Evolutionary conservation across 2,329 filamentous ascomycete species (phyloP), one percentile per base, ranked within the genome.

Genomic region (Thelonectria discophora): DNA sequence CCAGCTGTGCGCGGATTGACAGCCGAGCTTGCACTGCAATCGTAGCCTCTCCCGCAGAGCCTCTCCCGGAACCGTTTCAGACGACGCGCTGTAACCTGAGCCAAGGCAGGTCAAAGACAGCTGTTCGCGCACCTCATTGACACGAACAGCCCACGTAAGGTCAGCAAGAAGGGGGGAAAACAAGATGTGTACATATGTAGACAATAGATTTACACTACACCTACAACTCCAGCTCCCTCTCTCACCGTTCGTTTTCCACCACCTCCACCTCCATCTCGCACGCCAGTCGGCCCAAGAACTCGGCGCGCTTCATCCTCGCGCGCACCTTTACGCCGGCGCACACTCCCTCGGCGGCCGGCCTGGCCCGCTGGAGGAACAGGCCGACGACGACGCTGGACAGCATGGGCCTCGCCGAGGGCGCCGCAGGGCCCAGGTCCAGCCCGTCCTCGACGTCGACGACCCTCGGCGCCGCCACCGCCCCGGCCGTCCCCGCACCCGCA

Each of bases 381-480:
- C 70, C 69, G 21, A 71, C 58, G 40, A 71, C 69, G n/a, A 64
- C 69, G 52, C 55, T 64, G 13, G 67, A 55, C 15, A 61, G 60
- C 37, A 71, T 55, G 12, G 64, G 55, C 21, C 60, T 37, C 11
- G 37, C 51, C 5, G 50, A 21, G 21, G 45, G 43, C 21, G 51
- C 48, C 42, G 58, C 46, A 24, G 58, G 47, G n/a, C 42, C 60
- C 48, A 69, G 55, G 9, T 69, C 69, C 51, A 66, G 40, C 5
- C 69, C 69, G 18, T 71, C 69, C 27, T 70, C 65, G 15, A 67
- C 67, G 42, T 71, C 69, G n/a, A 70, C 62, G 55, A 68, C 69
- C 17, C 63, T 64, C 9, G 69, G 63, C n/a, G 64, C 51, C 51
- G 68, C 27, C 27, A 30, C 27, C 27, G 27, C 27, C 4, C 5